Percentiles rank a stretch among this genome's conserved stretches.
Conservation (phyloP, 345 rosid species). For the Populus davidiana region DNA sequence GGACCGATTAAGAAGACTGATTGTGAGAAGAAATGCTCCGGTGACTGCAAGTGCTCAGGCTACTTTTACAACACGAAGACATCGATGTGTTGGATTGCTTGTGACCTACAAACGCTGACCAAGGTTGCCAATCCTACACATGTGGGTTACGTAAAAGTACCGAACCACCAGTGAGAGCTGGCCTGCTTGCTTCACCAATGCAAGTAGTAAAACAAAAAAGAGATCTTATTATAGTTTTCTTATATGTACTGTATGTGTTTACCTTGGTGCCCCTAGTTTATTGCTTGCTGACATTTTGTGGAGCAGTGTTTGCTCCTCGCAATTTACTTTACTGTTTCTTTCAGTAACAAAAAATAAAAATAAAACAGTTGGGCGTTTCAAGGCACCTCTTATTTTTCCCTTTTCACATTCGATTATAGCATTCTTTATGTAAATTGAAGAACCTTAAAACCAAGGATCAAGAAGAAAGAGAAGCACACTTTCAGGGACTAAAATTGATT, state of each 20-base stretch:
- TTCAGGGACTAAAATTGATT: no score
- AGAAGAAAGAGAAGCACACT: no score
- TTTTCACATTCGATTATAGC: no score
- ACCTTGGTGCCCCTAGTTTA: not conserved
- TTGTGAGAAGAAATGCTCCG: conserved; percentile 48
- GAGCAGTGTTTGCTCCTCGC: not conserved
- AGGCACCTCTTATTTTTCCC: no score
- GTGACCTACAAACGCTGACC: conserved; percentile 51
- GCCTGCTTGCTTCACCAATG: not conserved
- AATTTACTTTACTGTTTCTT: no score
- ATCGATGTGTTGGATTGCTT: conserved; percentile 53
- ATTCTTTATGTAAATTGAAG: no score
- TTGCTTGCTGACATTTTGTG: not conserved
- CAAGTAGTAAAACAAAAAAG: not conserved
- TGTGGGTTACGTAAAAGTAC: conserved; percentile 33
- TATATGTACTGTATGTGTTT: not conserved
- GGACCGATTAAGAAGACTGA: conserved; percentile 37
- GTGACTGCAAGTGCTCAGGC: conserved; percentile 60
- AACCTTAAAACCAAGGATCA: no score
- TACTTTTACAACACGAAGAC: conserved; percentile 46
- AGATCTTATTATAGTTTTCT: not conserved
- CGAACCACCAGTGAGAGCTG: not conserved
- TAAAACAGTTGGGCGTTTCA: not conserved
- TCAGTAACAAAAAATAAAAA: no score
- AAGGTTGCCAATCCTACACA: conserved; percentile 30